Percentiles rank a stretch among this genome's conserved stretches.
These are phyloP conservation scores for Penicillium sp. DNA, from an alignment of 2,329 filamentous ascomycete genomes.

Conservation along the genomic window DNA sequence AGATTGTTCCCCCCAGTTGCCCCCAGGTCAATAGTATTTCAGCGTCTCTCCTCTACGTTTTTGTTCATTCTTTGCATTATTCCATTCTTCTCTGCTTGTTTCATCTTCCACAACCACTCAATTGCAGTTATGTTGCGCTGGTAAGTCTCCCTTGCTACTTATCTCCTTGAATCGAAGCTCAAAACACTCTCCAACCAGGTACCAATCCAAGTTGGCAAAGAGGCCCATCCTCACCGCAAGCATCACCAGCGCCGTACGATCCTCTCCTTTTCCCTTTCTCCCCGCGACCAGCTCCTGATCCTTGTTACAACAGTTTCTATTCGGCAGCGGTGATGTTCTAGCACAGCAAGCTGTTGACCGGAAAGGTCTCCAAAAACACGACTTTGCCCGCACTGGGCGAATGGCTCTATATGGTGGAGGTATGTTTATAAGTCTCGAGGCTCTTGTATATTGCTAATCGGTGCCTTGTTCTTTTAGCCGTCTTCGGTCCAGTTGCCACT, in stretches of 20 bases:
- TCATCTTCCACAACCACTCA: not conserved
- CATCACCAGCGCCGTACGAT: constrained; percentile 71
- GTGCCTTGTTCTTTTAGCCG: constrained; percentile 39
- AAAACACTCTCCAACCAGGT: constrained; percentile 55
- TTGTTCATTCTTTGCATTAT: constrained; percentile 6
- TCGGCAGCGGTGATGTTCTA: constrained; percentile 85
- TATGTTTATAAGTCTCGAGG: constrained; percentile 25
- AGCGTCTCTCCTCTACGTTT: not conserved
- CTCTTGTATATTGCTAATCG: not conserved
- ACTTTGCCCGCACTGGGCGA: constrained; percentile 51
- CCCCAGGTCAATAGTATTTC: not conserved
- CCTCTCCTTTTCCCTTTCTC: not conserved
- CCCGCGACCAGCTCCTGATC: not conserved
- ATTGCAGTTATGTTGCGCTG: constrained; percentile 36
- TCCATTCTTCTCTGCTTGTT: not conserved
- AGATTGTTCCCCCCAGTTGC: constrained; percentile 12
- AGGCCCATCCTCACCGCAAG: constrained; percentile 87
- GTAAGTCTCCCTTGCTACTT: constrained; percentile 22
- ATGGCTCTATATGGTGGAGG: constrained; percentile 52
- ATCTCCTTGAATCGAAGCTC: constrained; percentile 14
- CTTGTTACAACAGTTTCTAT: constrained; percentile 61
- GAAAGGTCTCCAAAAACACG: constrained; percentile 73
- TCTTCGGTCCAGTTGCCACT: constrained; percentile 86
- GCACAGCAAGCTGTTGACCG: constrained; percentile 90
- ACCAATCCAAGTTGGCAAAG: constrained; percentile 76